Conservation (phyloP, 1,284 basidiomycete species). For the Exobasidium rhododendri region DNA sequence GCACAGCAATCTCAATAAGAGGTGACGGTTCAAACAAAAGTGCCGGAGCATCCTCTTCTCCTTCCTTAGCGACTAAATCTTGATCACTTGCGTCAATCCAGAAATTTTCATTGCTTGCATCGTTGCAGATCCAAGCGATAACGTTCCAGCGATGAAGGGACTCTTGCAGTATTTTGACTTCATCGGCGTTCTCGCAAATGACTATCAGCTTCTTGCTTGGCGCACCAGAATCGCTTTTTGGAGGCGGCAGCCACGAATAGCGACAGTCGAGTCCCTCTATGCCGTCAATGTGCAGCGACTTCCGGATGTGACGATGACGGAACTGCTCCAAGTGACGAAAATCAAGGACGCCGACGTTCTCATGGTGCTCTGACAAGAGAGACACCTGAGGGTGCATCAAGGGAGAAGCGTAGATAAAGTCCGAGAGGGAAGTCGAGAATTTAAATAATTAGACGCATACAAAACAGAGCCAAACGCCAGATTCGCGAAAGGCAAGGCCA, state of each 20-base stretch:
- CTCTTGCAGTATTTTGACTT: neutral
- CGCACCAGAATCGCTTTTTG: neutral
- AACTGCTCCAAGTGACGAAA: neutral
- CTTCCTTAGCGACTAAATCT: neutral
- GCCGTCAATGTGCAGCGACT: neutral
- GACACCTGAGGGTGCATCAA: neutral
- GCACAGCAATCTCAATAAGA: neutral
- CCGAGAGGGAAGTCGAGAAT: too few species aligned
- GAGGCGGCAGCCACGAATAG: constrained; percentile 9
- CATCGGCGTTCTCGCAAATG: neutral
- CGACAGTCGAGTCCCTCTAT: neutral
- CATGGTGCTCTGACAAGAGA: neutral
- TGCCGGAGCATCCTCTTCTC: neutral
- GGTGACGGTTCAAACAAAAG: constrained; percentile 7
- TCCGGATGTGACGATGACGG: neutral
- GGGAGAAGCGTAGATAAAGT: neutral
- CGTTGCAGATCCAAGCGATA: neutral
- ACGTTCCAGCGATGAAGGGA: constrained; percentile 2
- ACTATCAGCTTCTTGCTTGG: neutral
- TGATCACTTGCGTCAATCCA: neutral
- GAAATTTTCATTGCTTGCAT: neutral
- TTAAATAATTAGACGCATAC: too few species aligned
- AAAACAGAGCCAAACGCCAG: too few species aligned
- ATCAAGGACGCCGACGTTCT: neutral
- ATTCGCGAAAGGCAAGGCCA: too few species aligned